phyloP scores from a whole-genome alignment of 345 rosid species.

The Hypericum perforatum region DNA sequence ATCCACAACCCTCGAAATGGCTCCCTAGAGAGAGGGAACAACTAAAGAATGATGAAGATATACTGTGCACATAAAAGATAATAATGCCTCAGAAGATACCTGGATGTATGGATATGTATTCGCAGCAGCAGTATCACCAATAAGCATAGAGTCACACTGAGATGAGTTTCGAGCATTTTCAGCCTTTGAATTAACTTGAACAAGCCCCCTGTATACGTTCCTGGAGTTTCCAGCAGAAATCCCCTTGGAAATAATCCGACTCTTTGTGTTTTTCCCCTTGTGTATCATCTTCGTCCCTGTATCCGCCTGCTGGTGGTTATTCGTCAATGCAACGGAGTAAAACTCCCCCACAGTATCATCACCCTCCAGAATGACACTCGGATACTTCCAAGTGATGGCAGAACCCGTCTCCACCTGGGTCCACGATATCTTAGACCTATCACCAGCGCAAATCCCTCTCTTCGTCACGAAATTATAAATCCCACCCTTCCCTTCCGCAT shows the following conservation, averaged over 20 bases:
- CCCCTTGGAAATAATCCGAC: slow-evolving; percentile 89
- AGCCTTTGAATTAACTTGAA: slow-evolving; percentile 89
- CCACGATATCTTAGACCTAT: slow-evolving; percentile 84
- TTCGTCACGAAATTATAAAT: slow-evolving; percentile 88
- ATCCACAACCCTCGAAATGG: no score
- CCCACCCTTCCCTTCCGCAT: slow-evolving; percentile 83
- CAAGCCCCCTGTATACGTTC: slow-evolving; percentile 91
- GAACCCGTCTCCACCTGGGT: slow-evolving; percentile 99
- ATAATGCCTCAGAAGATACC: slow-evolving; percentile 8
- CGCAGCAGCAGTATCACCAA: slow-evolving; percentile 87
- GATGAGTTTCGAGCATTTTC: slow-evolving; percentile 84
- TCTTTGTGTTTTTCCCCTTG: slow-evolving; percentile 79
- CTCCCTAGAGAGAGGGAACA: no score
- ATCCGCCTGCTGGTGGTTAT: slow-evolving; percentile 84
- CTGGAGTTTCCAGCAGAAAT: slow-evolving; percentile 69
- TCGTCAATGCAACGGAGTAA: slow-evolving; percentile 87
- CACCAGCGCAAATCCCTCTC: slow-evolving; percentile 83
- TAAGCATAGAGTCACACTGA: slow-evolving; percentile 93
- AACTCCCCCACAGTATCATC: slow-evolving; percentile 80
- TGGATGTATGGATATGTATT: slow-evolving; percentile 98
- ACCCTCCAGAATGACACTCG: slow-evolving; percentile 85
- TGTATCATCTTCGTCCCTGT: slow-evolving; percentile 96
- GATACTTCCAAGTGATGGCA: slow-evolving; percentile 94
- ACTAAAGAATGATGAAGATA: not conserved
- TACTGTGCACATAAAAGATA: not conserved